Evolutionary conservation across 371 early-diverging fungal species (phyloP), one percentile per base, ranked within the genome.

Genomic region (Mucor lusitanicus): DNA sequence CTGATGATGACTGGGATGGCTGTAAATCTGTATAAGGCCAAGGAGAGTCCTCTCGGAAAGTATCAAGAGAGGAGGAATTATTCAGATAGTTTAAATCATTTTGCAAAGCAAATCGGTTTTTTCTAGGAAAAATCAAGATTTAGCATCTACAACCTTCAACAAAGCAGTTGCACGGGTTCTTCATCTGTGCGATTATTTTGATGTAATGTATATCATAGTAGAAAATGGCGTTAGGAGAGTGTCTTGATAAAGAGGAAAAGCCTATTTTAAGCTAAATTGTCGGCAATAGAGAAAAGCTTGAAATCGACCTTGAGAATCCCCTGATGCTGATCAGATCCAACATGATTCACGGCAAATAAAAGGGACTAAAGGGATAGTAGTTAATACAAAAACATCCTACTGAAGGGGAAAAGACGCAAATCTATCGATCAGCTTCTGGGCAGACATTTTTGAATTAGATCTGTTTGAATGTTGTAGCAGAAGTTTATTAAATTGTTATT

Each of bases 401-500:
- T 13, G 17, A 40, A 17, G 40, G 40, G 17, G 5, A 40, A 2
- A 15, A 17, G 3, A 15, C 17, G 40, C 17, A 15, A 40, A 40
- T 17, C 40, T 17, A 17, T 40, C 27, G 27, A 53, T 12, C 53
- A 53, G 27, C 4, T 25, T 53, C 6, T 11, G 13, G 53, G 53
- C 15, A 40, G 33, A 13, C 25, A 13, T 13, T 12, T 25, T 27
- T 11, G 5, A 15, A 13, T 25, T 53, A 13, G 27, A 27, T 27
- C 5, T 9, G 12, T 15, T 53, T 53, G 27, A 27, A 53, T 53
- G 53, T 21, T 27, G 27, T 27, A 53, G 9, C 13, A 27, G 5
- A 53, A 48, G 15, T 53, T 53, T 53, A 53, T 53, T 53, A 27
- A 27, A 46, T 27, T 25, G 59, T 65, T 59, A 59, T 77, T 89